These are phyloP conservation scores for Aspergillus bertholletiae DNA, from an alignment of 495 filamentous ascomycete species.

Conservation along the genomic window DNA sequence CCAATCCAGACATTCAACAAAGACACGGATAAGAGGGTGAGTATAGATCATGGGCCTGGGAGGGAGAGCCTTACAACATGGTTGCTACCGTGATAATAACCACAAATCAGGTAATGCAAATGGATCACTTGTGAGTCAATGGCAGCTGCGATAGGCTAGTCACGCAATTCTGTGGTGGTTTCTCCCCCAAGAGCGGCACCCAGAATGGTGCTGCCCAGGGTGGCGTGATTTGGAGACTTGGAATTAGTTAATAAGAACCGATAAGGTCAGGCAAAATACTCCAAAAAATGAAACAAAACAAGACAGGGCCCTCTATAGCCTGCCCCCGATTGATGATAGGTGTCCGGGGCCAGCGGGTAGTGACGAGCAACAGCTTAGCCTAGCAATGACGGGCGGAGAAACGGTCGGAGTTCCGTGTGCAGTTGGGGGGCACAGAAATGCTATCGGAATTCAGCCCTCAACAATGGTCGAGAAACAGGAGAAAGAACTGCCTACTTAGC, in stretches of 20 bases:
- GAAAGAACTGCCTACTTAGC: background rate
- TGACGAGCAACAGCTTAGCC: background rate
- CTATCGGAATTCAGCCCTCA: background rate
- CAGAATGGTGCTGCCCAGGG: background rate
- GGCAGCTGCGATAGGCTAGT: slow-evolving; percentile 8
- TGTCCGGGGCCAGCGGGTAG: background rate
- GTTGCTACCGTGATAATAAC: slow-evolving; percentile 9
- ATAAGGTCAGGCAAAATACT: background rate
- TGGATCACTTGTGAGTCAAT: slow-evolving; percentile 2
- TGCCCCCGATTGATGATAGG: background rate
- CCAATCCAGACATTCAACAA: background rate
- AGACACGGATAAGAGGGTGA: slow-evolving; percentile 1
- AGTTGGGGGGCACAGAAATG: background rate
- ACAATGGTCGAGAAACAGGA: background rate
- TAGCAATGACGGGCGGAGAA: background rate
- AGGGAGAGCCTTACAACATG: slow-evolving; percentile 37
- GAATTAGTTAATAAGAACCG: background rate
- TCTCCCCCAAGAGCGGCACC: slow-evolving; percentile 2
- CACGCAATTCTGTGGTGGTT: slow-evolving; percentile 1
- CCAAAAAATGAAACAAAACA: too few species aligned
- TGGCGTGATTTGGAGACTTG: background rate
- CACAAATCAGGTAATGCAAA: slow-evolving; percentile 4
- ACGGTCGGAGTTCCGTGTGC: background rate
- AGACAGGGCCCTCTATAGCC: background rate
- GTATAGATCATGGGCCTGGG: background rate